Conservation (phyloP, 1,284 basidiomycete species). For the Cutaneotrichosporon curvatum region DNA sequence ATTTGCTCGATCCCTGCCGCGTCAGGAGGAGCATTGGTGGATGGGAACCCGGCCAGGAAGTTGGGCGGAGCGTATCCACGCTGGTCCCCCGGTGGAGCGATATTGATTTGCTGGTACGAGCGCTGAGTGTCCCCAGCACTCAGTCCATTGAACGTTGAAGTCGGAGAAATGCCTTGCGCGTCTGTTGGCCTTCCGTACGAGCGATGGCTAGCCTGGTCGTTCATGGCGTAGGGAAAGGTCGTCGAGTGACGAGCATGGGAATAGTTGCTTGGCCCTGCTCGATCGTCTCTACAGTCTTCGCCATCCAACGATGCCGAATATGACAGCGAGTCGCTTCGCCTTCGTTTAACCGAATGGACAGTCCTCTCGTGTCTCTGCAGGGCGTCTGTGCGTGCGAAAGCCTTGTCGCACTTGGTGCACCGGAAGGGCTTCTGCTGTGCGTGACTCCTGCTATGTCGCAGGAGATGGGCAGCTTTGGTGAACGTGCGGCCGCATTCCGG, state of each 20-base stretch:
- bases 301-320: background rate
- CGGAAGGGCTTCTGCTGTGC: slow-evolving; percentile 6
- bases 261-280: too few relatives aligned
- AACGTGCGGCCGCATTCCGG: slow-evolving; percentile 6
- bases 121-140: too few relatives aligned
- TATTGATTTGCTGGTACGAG: background rate
- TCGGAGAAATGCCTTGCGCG: too few relatives aligned
- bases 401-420: slow-evolving; percentile 4
- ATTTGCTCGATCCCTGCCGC: slow-evolving; percentile 3
- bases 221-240: too few relatives aligned
- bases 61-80: background rate
- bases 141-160: too few relatives aligned
- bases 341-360: background rate
- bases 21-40: background rate
- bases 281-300: background rate
- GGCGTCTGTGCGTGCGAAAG: slow-evolving; percentile 7
- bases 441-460: slow-evolving; percentile 7
- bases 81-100: too few relatives aligned
- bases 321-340: background rate
- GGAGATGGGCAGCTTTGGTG: slow-evolving; percentile 9
- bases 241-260: too few relatives aligned
- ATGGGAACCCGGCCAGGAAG: slow-evolving; percentile 1
- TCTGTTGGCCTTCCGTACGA: too few relatives aligned
- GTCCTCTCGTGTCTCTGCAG: slow-evolving; percentile 10
- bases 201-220: too few relatives aligned